Evolutionary conservation across 2,329 filamentous ascomycete species (phyloP).

Genomic region (Thelonectria discophora): DNA sequence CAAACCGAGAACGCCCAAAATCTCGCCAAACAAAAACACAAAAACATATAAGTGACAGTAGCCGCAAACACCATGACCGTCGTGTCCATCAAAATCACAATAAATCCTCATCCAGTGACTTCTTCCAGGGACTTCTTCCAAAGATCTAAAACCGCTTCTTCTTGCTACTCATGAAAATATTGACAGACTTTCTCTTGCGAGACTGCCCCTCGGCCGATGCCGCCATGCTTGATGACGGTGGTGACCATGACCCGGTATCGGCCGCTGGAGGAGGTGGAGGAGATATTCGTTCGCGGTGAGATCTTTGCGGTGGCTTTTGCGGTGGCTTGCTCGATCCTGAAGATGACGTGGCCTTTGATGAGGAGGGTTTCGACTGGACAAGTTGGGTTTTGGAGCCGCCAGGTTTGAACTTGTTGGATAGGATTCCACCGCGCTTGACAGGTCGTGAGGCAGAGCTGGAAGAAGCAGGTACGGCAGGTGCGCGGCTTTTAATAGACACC

Average conservation of each 20-base stretch:
- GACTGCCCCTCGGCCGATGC: conserved; percentile 19
- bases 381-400: conserved; percentile 29
- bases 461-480: conserved; percentile 11
- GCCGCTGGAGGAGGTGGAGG: conserved; percentile 34
- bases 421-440: conserved; percentile 37
- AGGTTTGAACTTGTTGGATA: conserved; percentile 42
- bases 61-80: too few species aligned
- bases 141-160: conserved; percentile 48
- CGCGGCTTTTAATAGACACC: conserved; percentile 12
- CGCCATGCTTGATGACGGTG: conserved; percentile 23
- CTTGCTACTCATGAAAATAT: conserved; percentile 60
- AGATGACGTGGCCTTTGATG: conserved; percentile 19
- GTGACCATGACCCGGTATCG: conserved; percentile 35
- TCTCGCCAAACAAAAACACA: background rate
- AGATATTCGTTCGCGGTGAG: conserved; percentile 32
- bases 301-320: conserved; percentile 16
- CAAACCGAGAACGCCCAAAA: background rate
- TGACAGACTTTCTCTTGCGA: conserved; percentile 57
- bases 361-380: conserved; percentile 16
- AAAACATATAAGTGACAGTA: background rate
- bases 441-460: conserved; percentile 7
- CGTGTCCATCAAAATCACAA: too few species aligned
- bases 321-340: conserved; percentile 18
- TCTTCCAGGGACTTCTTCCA: too few species aligned
- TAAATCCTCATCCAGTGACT: too few species aligned